Base-by-base conservation (phyloP, 805 yeast species). In the Candida arabinofermentans region DNA sequence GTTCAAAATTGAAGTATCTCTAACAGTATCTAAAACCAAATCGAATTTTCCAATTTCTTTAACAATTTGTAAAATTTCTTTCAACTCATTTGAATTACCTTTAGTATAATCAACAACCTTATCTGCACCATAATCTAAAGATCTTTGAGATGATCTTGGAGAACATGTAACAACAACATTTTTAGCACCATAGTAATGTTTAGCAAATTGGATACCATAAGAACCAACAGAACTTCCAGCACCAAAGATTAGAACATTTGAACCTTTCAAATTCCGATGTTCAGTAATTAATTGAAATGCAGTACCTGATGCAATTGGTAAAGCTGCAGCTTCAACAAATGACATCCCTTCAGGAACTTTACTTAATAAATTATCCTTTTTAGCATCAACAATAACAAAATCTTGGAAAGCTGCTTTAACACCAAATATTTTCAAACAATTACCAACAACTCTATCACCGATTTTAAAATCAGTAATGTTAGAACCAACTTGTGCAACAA, bases 141-240 rank as follows among this genome's bases (percentile, higher is more conserved):
- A 8, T 8, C 58, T 51, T 37, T 57, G 57, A 6, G 18, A 6
- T 10, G 33, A 36, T 18, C 27, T 36, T 27, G 13, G 19, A n/a
- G 83, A 71, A 3, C 56, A 49, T 0, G 66, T 53, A 2, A 83
- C 77, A 54, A 75, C 78, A 7, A 83, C 72, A 10, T 69, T 67
- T n/a, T 59, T 59, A 12, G 74, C 72, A 2, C 64, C 55, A 43
- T 64, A 62, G 24, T 58, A 51, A 26, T 68, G 59, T 56, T 72
- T 77, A 13, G 80, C 74, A 31, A 81, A 57, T 57, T 78, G 84
- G 27, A 75, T 63, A 6, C 70, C 65, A 43, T 66, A 69, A 24
- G 70, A 57, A 23, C 86, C 85, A 5, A 80, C 85, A 8, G 81
- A 62, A 2, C 89, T 78, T 2, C 81, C 76, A 16, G 83, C 89